Base-by-base conservation (phyloP, 2,329 filamentous ascomycete genomes). In the Elsinoe australis region DNA sequence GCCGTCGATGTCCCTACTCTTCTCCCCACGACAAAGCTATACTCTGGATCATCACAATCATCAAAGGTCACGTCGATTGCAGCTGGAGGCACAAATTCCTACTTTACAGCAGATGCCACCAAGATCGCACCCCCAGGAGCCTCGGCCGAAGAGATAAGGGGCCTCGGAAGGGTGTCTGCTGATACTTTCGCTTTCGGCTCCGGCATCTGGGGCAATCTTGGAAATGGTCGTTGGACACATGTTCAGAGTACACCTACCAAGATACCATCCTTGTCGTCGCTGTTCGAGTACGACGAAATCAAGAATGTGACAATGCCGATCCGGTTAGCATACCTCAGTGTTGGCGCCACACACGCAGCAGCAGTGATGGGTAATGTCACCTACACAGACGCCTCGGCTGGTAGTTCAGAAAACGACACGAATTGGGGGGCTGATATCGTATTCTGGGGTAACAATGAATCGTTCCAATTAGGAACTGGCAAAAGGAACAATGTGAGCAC, bases 371-470 rank as follows among this genome's bases (percentile, higher is more conserved):
- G 81, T 59, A 95, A 95, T 61, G 77, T 84, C 22, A 73, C 88
- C 4, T 61, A 62, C 50, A 54, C 57, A 24, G 68, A 72, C 12
- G 74, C 81, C 1, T 69, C 73, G 2, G 63, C 58, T 52, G 65
- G 52, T 57, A 57, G 64, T 12, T 74, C 75, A 1, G 70, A 78
- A 32, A 83, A 85, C 55, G 84, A 88, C 58, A 87, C 82, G 1
- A 89, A 92, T 62, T 95, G 82, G 79, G 92, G 92, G 41, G 80
- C 84, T 3, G 92, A 96, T 62, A 82, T 89, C 22, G 64, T 96
- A 1, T 94, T 87, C 72, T 98, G 89, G 87, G 92, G 92, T 53
- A 87, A 87, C 47, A 98, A 96, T 59, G 89, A 96, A 68, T 79
- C 83, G 62, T 95, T 85, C 65, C 92, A 98, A 67, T 77, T 98